Evolutionary conservation across 345 rosid species (phyloP).

Genomic region (Arabidopsis suecica): DNA sequence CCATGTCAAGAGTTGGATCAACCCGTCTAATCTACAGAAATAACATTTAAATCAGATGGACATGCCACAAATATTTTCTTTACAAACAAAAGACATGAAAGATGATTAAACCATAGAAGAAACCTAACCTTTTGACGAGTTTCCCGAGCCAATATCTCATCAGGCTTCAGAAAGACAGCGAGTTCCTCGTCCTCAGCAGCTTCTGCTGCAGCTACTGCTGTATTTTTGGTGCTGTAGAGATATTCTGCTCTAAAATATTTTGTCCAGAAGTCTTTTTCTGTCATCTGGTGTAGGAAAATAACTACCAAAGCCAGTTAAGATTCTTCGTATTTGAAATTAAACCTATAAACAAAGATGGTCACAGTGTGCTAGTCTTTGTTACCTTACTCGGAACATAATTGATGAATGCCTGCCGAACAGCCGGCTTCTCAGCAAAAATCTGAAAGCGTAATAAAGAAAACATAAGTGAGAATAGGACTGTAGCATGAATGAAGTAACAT

Average conservation of each 20-base stretch:
- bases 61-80: constrained; percentile 2
- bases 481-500: constrained; percentile 1
- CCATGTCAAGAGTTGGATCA: constrained; percentile 96
- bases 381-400: constrained; percentile 91
- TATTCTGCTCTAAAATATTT: constrained; percentile 94
- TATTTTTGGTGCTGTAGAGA: constrained; percentile 77
- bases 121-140: constrained; percentile 71
- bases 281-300: constrained; percentile 60
- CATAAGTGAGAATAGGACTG: background rate
- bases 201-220: constrained; percentile 84
- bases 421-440: constrained; percentile 98
- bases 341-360: constrained; percentile 25
- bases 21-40: constrained; percentile 78
- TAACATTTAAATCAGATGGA: constrained; percentile 20
- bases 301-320: constrained; percentile 22
- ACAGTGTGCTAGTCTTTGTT: constrained; percentile 36
- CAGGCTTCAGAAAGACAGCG: constrained; percentile 86
- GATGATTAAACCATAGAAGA: constrained; percentile 13
- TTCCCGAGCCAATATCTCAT: constrained; percentile 85
- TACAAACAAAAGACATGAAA: constrained; percentile 4
- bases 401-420: constrained; percentile 85
- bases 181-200: constrained; percentile 99
- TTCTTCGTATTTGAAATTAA: constrained; percentile 8
- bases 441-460: constrained; percentile 42
- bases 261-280: constrained; percentile 93